These are phyloP conservation scores for Cytospora piceae DNA, from an alignment of 2,329 filamentous ascomycete genomes.

Conservation along the genomic window DNA sequence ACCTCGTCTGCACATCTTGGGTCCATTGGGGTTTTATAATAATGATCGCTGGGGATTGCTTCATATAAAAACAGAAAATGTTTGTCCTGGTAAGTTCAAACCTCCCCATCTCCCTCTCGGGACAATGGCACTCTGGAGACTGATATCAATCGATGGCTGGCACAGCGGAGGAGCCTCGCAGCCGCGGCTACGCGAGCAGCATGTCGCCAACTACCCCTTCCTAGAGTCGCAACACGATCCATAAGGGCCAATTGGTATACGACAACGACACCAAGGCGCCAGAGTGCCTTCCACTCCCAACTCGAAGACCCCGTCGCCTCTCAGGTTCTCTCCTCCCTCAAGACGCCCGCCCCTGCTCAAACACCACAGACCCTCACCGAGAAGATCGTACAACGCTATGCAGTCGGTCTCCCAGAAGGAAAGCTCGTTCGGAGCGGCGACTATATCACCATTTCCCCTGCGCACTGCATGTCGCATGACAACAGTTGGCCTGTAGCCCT, in stretches of 20 bases:
- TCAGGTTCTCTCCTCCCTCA: conserved; percentile 57
- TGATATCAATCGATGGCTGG: not conserved
- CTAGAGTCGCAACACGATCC: conserved; percentile 19
- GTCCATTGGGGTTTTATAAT: not conserved
- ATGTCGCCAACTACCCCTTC: conserved; percentile 30
- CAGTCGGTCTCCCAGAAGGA: conserved; percentile 72
- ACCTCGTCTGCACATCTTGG: not conserved
- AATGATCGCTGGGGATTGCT: conserved; percentile 6
- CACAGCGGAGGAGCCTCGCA: conserved; percentile 38
- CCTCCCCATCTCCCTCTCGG: not conserved
- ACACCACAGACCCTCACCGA: conserved; percentile 80
- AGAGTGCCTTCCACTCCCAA: conserved; percentile 66
- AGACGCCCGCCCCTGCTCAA: conserved; percentile 44
- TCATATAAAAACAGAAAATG: conserved; percentile 24
- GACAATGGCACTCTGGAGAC: not conserved
- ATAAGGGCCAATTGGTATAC: conserved; percentile 27
- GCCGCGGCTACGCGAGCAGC: conserved; percentile 35
- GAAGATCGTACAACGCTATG: conserved; percentile 84
- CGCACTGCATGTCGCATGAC: conserved; percentile 82
- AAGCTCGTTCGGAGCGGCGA: conserved; percentile 80
- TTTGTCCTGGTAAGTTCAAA: conserved; percentile 29
- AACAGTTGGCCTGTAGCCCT: conserved; percentile 52
- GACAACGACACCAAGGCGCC: conserved; percentile 39
- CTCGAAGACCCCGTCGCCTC: conserved; percentile 57
- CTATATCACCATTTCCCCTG: conserved; percentile 76